Conservation (phyloP, 257 asterid species). For the Lavandula angustifolia region DNA sequence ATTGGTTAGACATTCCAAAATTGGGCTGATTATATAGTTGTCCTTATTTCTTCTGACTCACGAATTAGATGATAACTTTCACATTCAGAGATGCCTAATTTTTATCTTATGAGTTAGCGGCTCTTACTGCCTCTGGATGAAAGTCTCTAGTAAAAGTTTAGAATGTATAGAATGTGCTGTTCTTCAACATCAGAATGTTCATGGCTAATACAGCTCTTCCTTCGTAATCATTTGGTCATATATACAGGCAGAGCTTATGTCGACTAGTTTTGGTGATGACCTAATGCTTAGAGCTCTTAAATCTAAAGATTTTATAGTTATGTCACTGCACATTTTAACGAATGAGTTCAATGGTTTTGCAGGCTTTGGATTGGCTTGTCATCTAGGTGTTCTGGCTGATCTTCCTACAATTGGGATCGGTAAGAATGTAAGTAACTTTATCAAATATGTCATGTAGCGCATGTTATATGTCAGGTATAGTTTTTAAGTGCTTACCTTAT, state of each 20-base stretch:
- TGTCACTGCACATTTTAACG: slow-evolving; percentile 3
- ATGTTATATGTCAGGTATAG: background rate
- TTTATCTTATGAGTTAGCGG: background rate
- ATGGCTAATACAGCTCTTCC: slow-evolving; percentile 3
- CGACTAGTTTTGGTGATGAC: background rate
- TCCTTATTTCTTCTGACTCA: background rate
- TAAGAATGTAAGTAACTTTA: slow-evolving; percentile 60
- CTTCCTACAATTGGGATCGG: slow-evolving; percentile 89
- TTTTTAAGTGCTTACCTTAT: slow-evolving; percentile 9
- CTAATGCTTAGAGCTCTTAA: background rate
- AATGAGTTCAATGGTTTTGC: slow-evolving; percentile 28
- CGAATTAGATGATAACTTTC: background rate
- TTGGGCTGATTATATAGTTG: background rate
- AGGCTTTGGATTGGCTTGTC: slow-evolving; percentile 96
- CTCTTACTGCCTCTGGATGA: background rate
- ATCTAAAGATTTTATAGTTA: background rate
- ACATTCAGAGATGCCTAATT: slow-evolving; percentile 1
- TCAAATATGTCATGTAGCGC: background rate
- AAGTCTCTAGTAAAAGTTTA: background rate
- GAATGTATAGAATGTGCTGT: slow-evolving; percentile 1
- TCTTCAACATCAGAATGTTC: slow-evolving; percentile 3
- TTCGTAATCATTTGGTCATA: background rate
- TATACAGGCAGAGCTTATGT: background rate
- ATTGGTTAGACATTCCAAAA: background rate
- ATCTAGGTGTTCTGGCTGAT: slow-evolving; percentile 80